These are phyloP conservation scores for Eudorina sp. DNA, from an alignment of 139 green algal genomes.

Conservation along the genomic window DNA sequence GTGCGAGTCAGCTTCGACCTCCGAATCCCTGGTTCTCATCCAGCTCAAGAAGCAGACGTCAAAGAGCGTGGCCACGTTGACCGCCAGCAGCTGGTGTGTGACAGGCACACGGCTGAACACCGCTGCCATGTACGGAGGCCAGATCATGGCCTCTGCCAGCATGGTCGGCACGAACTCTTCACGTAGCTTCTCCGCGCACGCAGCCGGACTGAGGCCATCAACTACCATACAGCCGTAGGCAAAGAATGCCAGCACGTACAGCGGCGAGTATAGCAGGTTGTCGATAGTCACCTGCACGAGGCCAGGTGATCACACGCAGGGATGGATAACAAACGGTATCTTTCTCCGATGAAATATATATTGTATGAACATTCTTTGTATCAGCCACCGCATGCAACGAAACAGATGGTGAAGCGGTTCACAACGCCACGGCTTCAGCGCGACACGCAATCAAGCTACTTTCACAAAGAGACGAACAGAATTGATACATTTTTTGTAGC, in stretches of 20 bases:
- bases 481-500: neutral
- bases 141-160: conserved; percentile 54
- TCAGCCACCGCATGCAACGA: neutral
- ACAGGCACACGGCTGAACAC: conserved; percentile 62
- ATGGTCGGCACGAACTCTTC: conserved; percentile 64
- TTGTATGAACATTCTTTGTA: no score
- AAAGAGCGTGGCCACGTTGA: conserved; percentile 67
- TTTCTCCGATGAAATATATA: no score
- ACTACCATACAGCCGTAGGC: conserved; percentile 57
- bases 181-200: conserved; percentile 20
- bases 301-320: neutral
- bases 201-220: conserved; percentile 14
- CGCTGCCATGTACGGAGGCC: conserved; percentile 60
- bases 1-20: neutral
- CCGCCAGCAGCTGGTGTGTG: conserved; percentile 66
- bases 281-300: conserved; percentile 46
- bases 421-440: neutral
- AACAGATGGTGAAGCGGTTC: neutral
- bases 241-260: conserved; percentile 59
- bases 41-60: conserved; percentile 71
- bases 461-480: neutral
- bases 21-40: conserved; percentile 9
- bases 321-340: no score
- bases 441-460: neutral
- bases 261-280: conserved; percentile 56